Conservation (phyloP, 2,329 filamentous ascomycete species). For the Cordyceps pruinosa region DNA sequence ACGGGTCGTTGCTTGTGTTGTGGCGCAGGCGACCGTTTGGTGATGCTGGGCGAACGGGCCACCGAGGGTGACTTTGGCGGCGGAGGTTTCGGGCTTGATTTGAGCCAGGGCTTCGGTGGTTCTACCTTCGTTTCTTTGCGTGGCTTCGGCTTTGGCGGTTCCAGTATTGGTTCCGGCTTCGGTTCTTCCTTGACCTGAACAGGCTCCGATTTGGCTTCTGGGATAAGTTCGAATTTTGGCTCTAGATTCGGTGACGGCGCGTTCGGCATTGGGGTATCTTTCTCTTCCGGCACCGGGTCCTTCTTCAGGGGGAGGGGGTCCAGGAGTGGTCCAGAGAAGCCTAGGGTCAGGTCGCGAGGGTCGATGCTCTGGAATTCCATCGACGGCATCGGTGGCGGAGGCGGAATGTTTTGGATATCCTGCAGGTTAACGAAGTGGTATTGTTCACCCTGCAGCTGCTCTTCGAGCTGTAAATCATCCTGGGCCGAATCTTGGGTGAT, state of each 20-base stretch:
- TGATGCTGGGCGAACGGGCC: slow-evolving; percentile 32
- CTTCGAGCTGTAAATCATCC: slow-evolving; percentile 9
- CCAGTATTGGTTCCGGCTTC: background rate
- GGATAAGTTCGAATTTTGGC: slow-evolving; percentile 12
- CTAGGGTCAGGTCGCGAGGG: slow-evolving; percentile 9
- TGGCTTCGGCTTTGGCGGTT: slow-evolving; percentile 12
- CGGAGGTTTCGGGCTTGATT: slow-evolving; percentile 32
- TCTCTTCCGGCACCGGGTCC: slow-evolving; percentile 10
- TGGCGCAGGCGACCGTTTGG: slow-evolving; percentile 36
- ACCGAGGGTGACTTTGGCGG: slow-evolving; percentile 36
- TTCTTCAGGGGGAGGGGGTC: background rate
- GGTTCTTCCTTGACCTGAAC: background rate
- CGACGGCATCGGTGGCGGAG: slow-evolving; percentile 21
- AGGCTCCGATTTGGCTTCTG: slow-evolving; percentile 14
- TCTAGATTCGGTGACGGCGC: slow-evolving; percentile 11
- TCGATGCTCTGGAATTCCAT: slow-evolving; percentile 19
- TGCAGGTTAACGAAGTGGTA: slow-evolving; percentile 32
- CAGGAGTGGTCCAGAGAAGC: background rate
- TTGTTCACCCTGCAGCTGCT: slow-evolving; percentile 5
- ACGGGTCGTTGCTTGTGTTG: slow-evolving; percentile 35
- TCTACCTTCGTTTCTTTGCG: slow-evolving; percentile 16
- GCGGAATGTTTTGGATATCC: slow-evolving; percentile 28
- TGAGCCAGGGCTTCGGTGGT: slow-evolving; percentile 24
- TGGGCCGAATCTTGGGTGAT: slow-evolving; percentile 10
- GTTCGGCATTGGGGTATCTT: slow-evolving; percentile 13